These are phyloP conservation scores for Ziziphus jujuba DNA, from an alignment of 306 rosid genomes.

Conservation along the genomic window DNA sequence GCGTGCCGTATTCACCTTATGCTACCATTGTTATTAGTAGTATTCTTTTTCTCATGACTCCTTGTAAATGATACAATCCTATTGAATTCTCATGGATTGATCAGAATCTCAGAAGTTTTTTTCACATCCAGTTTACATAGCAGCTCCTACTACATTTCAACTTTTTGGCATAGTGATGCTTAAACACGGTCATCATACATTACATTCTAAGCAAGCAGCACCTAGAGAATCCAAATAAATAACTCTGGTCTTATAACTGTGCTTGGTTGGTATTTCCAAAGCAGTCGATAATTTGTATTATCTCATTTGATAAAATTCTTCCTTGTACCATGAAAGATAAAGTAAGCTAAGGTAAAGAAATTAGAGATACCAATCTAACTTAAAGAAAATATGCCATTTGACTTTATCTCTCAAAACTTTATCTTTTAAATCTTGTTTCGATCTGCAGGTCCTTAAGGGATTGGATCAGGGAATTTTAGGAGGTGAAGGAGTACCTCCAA, in stretches of 20 bases:
- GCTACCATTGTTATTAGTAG: not conserved
- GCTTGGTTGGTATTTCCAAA: not conserved
- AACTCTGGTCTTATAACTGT: not conserved
- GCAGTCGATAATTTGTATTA: not conserved
- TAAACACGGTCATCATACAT: not conserved
- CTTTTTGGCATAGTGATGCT: not conserved
- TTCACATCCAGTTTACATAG: not conserved
- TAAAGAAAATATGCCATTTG: not conserved
- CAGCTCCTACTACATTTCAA: not conserved
- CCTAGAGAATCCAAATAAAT: not conserved
- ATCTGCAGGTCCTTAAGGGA: constrained; percentile 64
- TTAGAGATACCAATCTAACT: not conserved
- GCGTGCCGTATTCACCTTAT: not conserved
- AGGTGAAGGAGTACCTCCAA: constrained; percentile 95
- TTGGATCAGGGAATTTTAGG: constrained; percentile 95
- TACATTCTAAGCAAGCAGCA: constrained; percentile 1
- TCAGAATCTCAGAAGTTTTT: not conserved
- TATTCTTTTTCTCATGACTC: not conserved
- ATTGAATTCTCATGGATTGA: not conserved
- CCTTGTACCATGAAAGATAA: not conserved
- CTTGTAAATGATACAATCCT: not conserved
- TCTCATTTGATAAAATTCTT: not conserved
- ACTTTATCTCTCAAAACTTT: constrained; percentile 13
- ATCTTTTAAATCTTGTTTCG: constrained; percentile 10
- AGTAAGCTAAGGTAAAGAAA: not conserved